Base-by-base conservation (phyloP, 768 basidiomycete species). In the Floccularia luteovirens region DNA sequence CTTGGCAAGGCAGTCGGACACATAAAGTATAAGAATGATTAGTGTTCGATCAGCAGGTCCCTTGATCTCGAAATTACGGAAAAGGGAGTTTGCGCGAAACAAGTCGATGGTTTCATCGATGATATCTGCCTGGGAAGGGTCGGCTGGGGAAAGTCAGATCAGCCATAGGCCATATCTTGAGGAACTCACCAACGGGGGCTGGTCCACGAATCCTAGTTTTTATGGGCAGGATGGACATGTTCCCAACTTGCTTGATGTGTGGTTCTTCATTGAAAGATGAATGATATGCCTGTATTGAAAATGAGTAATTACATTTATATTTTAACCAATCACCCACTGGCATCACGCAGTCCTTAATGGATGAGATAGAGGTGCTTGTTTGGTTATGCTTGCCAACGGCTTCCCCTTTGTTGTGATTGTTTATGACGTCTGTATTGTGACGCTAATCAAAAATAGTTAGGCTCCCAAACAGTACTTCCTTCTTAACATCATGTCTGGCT, bases 21-120 rank as follows among this genome's bases (percentile, higher is more conserved):
- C 80, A 67, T 86, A 99, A 58, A 99, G 84, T 60, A 98, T 96
- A 54, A 98, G 79, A 59, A 98, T 79, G 69, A 99, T 98, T 55
- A 99, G 75, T 28, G 90, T 81, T 43, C 93, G 82, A 71, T 96
- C 93, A 38, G 92, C 91, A 40, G 90, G 89, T 13, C 92, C 93
- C 60, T 97, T 94, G 77, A 99, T 98, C 70, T 99, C 96, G 53
- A 98, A 99, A 67, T 98, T 98, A 55, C 96, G 85, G 67, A 99
- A 99, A 45, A 99, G 83, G 25, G 93, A 96, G 65, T 99, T 99
- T 55, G 94, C 93, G 41, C 96, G 87, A 67, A 99, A 99, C 44
- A 98, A 79, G 64, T 94, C 89, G 33, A 99, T 70, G 1, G 91
- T 83, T 64, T 99, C 96, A 63, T 97, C 93, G 48, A 98, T 75